phyloP scores from a whole-genome alignment of 305 asterid genomes.

The Lippia alba region DNA sequence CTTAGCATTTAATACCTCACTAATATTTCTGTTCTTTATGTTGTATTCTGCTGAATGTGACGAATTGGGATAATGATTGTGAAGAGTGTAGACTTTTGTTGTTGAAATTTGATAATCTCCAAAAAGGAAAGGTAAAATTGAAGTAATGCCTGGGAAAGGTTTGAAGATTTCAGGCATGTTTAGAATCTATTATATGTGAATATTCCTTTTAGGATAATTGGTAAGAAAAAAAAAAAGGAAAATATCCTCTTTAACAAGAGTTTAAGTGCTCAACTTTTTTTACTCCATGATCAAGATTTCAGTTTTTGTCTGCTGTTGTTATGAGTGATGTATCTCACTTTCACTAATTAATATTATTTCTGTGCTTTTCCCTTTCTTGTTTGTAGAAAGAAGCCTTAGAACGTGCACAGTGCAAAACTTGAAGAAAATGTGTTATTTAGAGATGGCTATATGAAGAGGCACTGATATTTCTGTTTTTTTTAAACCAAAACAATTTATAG shows the following conservation, averaged over 20 bases:
- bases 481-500: too few species aligned
- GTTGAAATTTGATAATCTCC: neutral
- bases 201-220: too few species aligned
- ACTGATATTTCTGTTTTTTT: too few species aligned
- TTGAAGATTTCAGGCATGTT: neutral
- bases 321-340: neutral
- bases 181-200: too few species aligned
- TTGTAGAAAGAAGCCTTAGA: constrained; percentile 45
- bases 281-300: neutral
- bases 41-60: neutral
- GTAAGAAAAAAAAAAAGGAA: too few species aligned
- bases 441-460: constrained; percentile 57
- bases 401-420: constrained; percentile 50
- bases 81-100: neutral
- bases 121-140: neutral
- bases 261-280: neutral
- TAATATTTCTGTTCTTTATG: too few species aligned
- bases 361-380: neutral
- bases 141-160: neutral
- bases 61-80: neutral
- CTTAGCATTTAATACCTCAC: too few species aligned
- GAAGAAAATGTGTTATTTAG: constrained; percentile 61
- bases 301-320: neutral
- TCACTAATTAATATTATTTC: neutral
- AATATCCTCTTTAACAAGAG: too few species aligned